Percentiles rank a stretch among this genome's conserved stretches.
Evolutionary conservation across 768 basidiomycete genomes (phyloP).

Genomic region (Tulasnella sp.): DNA sequence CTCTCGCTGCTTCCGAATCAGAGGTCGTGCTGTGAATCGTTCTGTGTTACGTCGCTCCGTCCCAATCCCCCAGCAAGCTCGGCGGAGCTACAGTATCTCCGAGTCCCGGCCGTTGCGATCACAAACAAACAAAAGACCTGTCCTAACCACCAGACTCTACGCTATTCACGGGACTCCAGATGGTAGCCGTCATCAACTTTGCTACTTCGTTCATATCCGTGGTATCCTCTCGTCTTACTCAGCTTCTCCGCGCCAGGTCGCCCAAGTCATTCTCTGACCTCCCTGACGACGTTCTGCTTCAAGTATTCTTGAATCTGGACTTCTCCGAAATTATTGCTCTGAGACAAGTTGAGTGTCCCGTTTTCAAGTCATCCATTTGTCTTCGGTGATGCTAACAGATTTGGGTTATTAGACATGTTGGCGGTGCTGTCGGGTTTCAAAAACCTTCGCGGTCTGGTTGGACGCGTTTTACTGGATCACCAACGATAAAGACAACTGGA

Average conservation of each 20-base stretch:
- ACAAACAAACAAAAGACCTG: too few relatives aligned
- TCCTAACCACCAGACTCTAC: too few relatives aligned
- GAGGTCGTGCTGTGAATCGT: too few relatives aligned
- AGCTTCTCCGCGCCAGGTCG: neutral
- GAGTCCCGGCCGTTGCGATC: too few relatives aligned
- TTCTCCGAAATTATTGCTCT: neutral
- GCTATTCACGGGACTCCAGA: too few relatives aligned
- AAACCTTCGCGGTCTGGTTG: neutral
- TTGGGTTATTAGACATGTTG: neutral
- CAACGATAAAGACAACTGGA: neutral
- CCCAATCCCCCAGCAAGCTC: too few relatives aligned
- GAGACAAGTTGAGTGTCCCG: neutral
- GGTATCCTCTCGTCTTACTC: neutral
- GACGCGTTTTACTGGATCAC: neutral
- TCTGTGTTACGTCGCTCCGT: too few relatives aligned
- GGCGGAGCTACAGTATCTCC: too few relatives aligned
- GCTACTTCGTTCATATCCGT: too few relatives aligned
- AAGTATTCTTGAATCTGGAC: neutral
- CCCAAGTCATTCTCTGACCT: neutral
- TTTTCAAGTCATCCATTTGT: neutral
- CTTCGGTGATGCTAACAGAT: neutral
- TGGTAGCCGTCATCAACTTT: too few relatives aligned
- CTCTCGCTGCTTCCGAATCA: too few relatives aligned
- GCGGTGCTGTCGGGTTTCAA: neutral
- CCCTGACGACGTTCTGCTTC: neutral